Base-by-base conservation (phyloP, 768 basidiomycete species). In the Chiua virens region DNA sequence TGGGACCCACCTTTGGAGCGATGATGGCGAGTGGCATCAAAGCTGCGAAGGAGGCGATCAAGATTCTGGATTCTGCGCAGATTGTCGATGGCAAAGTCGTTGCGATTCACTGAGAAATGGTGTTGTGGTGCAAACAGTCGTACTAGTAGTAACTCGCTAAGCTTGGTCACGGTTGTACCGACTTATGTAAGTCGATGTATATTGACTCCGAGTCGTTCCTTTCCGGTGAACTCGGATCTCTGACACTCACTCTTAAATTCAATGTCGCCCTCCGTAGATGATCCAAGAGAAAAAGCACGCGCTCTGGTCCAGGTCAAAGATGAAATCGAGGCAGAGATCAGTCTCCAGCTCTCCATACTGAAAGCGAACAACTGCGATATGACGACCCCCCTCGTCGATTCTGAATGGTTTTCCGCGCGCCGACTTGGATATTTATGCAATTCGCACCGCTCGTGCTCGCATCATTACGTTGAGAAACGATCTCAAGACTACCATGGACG, bases 391-490 rank as follows among this genome's bases (percentile, higher is more conserved):
- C 80, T 98, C 30, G 80, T 97, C 42, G 93, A 97, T 64, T 55
- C 74, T 1, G 89, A 97, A 46, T n/a, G 96, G 96, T 8, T 98
- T 92, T 68, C 95, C 95, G 1, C 79, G 92, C 14, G 83, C 82
- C 14, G 88, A 96, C 70, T 79, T 98, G 54, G 90, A 95, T 57
- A 76, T 96, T 17, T 90, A 82, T 63, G 84, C 86, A 11, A 85
- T 95, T 18, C 77, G 91, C 21, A 72, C 73, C 42, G 89, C 92
- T 13, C 79, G 92, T 46, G 79, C 85, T 27, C 77, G 87, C 44
- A 81, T 95, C n/a, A 84, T 89, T 45, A 81, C 89, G 64, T 72
- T 94, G 43, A 76, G 84, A 50, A 97, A 94, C 60, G 95, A 98
- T 64, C 73, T 87, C 52, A 75, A 73, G 17, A 75, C 66, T 28